phyloP scores from a whole-genome alignment of 2,329 filamentous ascomycete genomes.

The Fusarium pseudonygamai region DNA sequence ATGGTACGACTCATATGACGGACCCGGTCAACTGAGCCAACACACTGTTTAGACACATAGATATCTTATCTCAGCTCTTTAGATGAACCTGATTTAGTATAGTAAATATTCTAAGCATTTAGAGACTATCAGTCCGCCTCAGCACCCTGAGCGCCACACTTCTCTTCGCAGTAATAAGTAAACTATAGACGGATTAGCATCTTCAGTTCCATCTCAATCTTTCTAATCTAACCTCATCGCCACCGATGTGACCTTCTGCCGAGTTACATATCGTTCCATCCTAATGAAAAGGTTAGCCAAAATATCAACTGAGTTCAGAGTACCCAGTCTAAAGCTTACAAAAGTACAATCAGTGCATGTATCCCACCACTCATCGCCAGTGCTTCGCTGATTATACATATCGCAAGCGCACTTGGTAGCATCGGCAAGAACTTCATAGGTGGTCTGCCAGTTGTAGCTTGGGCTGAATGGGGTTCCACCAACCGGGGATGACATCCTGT shows the following conservation, averaged over 20 bases:
- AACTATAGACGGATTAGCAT: background rate
- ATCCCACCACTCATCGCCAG: background rate
- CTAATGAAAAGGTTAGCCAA: background rate
- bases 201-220: fast-evolving
- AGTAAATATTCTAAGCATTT: no score
- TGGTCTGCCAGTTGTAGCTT: background rate
- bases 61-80: no score
- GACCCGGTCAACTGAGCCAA: no score
- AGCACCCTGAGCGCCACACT: background rate
- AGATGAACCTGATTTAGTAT: no score
- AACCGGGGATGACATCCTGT: background rate
- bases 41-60: no score
- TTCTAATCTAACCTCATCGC: background rate
- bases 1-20: no score
- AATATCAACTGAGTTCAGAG: fast-evolving
- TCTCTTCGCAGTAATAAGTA: background rate
- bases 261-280: background rate
- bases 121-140: no score
- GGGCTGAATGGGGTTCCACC: background rate
- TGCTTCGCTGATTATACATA: background rate
- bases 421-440: background rate
- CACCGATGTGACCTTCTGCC: background rate
- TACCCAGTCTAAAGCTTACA: background rate
- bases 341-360: background rate
- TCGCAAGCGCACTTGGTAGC: background rate